Base-by-base conservation (phyloP, 2,329 filamentous ascomycete species). In the Alternaria hordeiaustralica region DNA sequence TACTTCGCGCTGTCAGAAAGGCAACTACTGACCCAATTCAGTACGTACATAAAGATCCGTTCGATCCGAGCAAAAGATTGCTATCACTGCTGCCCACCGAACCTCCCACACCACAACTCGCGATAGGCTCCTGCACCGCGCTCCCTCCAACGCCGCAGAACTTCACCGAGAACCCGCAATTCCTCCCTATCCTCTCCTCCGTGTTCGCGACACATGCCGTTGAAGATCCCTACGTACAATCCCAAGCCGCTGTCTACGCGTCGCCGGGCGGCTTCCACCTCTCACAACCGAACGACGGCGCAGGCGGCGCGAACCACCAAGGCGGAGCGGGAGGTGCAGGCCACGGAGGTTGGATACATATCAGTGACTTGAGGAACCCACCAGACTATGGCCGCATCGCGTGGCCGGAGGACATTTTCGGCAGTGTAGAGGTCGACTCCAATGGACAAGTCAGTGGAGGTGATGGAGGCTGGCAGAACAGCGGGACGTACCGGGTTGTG, bases 351-450 rank as follows among this genome's bases (percentile, higher is more conserved):
- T 89, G 85, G 80, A 86, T 90, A 44, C 88, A 90, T 72, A 82
- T 90, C n/a, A 88, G 85, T 41, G 88, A 90, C 71, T 76, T 78
- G 71, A 80, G 88, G 63, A 84, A 86, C 64, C 87, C 88, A 36
- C 88, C 88, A 3, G 88, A 90, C 63, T 90, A 84, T 76, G 88
- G 88, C 1, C 76, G 88, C n/a, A 89, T 89, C 65, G 86, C 88
- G 55, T 88, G 85, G 85, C 88, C 88, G 0, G 88, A 90, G 73
- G 88, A 90, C 77, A 90, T 90, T 54, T 87, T 90, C 72, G 88
- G 88, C 13, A 89, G 87, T 68, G 73, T 90, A 23, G 88, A 90
- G 75, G 85, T 90, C 5, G 87, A 89, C 77, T 82, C 82, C 0
- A 67, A 83, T 18, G 88, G 88, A 2, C 78, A 81, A n/a, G 88